Conservation (phyloP, 2,329 filamentous ascomycete species). For the Diaporthe velutina region DNA sequence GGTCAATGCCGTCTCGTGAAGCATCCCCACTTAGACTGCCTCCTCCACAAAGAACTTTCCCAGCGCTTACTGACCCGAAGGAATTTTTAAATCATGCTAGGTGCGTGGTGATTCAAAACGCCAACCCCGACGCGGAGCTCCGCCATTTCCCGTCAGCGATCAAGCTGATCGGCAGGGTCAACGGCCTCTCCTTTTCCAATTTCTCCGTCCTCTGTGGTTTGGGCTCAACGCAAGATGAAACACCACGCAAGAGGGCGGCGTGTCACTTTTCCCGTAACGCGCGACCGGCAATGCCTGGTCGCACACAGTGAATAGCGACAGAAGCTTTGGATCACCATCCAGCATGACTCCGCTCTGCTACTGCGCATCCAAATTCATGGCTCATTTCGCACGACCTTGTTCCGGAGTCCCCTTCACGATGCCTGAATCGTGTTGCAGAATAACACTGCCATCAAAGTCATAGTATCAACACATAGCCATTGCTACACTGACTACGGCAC, state of each 20-base stretch:
- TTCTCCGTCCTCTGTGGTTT: conserved; percentile 20
- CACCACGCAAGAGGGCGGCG: conserved; percentile 15
- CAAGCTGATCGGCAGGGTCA: conserved; percentile 27
- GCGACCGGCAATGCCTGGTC: conserved; percentile 17
- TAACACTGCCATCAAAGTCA: too few relatives aligned
- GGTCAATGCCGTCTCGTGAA: conserved; percentile 24
- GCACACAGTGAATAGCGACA: background rate
- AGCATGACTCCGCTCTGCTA: conserved; percentile 1
- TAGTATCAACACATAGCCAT: background rate
- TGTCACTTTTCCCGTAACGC: conserved; percentile 14
- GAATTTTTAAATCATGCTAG: background rate
- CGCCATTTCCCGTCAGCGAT: conserved; percentile 19
- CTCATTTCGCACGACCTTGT: background rate
- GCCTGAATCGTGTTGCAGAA: conserved; percentile 11
- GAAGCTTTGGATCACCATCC: background rate
- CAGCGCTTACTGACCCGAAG: conserved; percentile 21
- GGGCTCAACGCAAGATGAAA: conserved; percentile 21
- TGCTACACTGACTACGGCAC: background rate
- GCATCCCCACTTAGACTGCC: conserved; percentile 24
- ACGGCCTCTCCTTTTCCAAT: conserved; percentile 18
- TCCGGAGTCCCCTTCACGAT: background rate
- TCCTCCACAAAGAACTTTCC: background rate
- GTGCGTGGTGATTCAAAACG: conserved; percentile 3
- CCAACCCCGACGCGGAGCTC: conserved; percentile 20
- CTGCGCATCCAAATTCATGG: background rate